phyloP scores from a whole-genome alignment of 768 basidiomycete genomes.

The Tricholomella constricta region DNA sequence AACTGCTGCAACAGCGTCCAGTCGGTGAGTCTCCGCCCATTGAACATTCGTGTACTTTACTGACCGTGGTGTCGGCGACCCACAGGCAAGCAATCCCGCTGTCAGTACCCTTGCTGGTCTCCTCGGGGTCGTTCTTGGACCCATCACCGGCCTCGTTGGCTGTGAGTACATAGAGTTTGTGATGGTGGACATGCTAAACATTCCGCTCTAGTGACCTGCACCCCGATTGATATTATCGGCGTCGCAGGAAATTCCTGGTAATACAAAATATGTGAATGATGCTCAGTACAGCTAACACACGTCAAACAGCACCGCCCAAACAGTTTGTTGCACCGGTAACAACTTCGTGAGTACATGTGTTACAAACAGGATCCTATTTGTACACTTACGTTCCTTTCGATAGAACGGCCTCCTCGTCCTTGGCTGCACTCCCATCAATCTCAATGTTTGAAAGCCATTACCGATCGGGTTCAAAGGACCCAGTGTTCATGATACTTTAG shows the following conservation, averaged over 20 bases:
- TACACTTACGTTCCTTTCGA: not conserved
- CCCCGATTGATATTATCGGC: conserved; percentile 5
- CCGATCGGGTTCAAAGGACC: not conserved
- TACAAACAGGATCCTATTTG: not conserved
- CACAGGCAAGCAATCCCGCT: not conserved
- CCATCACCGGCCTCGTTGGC: conserved; percentile 11
- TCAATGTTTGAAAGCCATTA: not conserved
- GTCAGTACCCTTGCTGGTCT: conserved; percentile 9
- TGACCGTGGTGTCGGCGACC: not conserved
- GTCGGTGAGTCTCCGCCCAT: not conserved
- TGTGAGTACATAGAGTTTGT: conserved; percentile 5
- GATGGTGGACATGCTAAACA: not conserved
- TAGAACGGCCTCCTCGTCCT: conserved; percentile 17
- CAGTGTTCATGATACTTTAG: too few relatives aligned
- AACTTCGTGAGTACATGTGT: conserved; percentile 16
- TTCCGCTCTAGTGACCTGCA: conserved; percentile 15
- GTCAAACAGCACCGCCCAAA: conserved; percentile 10
- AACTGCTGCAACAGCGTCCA: conserved; percentile 14
- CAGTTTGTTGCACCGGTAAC: conserved; percentile 21
- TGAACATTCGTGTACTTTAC: too few relatives aligned
- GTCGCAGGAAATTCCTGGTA: conserved; percentile 8
- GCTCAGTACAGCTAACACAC: too few relatives aligned
- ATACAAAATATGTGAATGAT: too few relatives aligned
- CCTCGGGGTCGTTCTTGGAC: conserved; percentile 11
- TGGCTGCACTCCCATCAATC: conserved; percentile 20